Base-by-base conservation (phyloP, 345 rosid genomes). In the Cardamine resedifolia region DNA sequence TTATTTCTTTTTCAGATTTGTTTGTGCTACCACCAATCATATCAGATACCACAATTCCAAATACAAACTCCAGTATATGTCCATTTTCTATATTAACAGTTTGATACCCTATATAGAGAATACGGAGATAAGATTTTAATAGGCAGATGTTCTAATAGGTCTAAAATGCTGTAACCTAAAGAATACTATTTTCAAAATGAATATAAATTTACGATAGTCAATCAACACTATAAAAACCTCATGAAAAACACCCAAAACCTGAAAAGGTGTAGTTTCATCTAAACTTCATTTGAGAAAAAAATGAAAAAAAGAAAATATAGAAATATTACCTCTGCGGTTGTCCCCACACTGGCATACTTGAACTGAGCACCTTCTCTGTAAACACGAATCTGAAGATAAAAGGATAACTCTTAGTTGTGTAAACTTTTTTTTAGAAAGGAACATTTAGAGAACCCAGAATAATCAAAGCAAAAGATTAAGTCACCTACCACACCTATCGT, bases 401-500 rank as follows among this genome's bases (percentile, higher is more conserved):
- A 58, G 19, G 52, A 77, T 33, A 36, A 14, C 10, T 7, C 0
- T 70, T 7, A 21, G 12, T 8, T 21, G 14, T 30, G 23, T 45
- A 10, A 2, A 1, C 0, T 1, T 10, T 26, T 7, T 4, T 26
- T 7, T 4, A 53, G 41, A 56, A 58, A 80, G 26, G 33, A 71
- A 49, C 39, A 61, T 27, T 51, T 31, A 56, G 31, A 58, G 62
- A 55, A 68, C 10, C 6, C 11, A 60, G 41, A 62, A 36, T 10
- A 21, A 53, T 21, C 66, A 15, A 62, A 72, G 49, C 30, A 21
- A 36, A 27, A 47, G 23, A 55, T 28, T 6, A 70, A 55, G 83
- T 70, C 68, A 85, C 97, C 65, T 78, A 95, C 99, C 87, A 95
- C 99, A 67, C 96, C 98, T 27, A 95, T 87, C 10, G 85, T 95